A percentile compares a stretch with the other conserved stretches of the same genome.
Conservation (phyloP, 495 filamentous ascomycete species). For the Penicillium atrosanguineum region DNA sequence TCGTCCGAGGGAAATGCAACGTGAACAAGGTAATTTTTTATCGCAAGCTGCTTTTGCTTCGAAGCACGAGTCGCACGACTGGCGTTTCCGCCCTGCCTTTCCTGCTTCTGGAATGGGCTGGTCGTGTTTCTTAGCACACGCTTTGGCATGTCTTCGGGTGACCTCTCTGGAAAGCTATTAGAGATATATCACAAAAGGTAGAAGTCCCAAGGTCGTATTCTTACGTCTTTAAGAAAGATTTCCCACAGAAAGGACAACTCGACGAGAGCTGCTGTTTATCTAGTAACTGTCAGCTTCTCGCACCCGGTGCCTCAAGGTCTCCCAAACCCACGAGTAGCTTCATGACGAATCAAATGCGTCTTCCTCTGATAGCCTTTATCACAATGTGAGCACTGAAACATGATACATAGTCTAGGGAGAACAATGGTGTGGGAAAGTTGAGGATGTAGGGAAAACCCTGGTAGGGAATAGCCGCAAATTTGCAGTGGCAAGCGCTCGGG, state of each 20-base stretch:
- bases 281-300: constrained; percentile 17
- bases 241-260: constrained; percentile 38
- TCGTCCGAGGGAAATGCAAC: constrained; percentile 24
- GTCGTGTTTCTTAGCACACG: constrained; percentile 36
- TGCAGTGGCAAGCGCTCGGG: not conserved
- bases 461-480: not conserved
- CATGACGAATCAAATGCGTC: constrained; percentile 32
- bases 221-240: constrained; percentile 35
- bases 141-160: constrained; percentile 34
- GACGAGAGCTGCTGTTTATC: constrained; percentile 27
- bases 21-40: constrained; percentile 26
- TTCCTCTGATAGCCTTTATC: constrained; percentile 33
- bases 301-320: not conserved
- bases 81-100: constrained; percentile 35
- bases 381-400: constrained; percentile 35
- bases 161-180: constrained; percentile 27
- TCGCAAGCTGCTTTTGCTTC: constrained; percentile 33
- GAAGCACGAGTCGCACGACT: constrained; percentile 35
- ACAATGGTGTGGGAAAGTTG: not conserved
- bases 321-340: constrained; percentile 25
- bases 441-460: not conserved
- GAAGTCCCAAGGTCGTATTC: not conserved
- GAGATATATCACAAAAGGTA: not conserved
- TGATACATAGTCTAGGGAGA: not conserved
- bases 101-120: constrained; percentile 28